Percentiles rank a stretch among this genome's conserved stretches.
These are phyloP conservation scores for Thraustochytrium sp. DNA, from an alignment of 352 stramenopile species.

Conservation along the genomic window DNA sequence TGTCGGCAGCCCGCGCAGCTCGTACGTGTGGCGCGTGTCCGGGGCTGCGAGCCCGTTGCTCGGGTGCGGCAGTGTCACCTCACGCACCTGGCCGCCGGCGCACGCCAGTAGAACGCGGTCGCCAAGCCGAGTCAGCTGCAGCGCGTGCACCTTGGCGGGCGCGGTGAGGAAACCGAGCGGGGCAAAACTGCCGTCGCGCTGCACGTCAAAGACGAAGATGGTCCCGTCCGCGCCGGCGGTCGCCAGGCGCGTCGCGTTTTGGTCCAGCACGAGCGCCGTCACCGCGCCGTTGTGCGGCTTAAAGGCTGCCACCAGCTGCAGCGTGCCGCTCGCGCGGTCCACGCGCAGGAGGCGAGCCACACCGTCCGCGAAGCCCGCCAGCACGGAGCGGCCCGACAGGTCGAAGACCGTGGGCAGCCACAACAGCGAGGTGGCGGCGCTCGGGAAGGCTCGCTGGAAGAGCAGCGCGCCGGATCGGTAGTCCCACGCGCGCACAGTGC, in stretches of 20 bases:
- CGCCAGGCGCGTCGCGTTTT: constrained; percentile 63
- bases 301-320: constrained; percentile 49
- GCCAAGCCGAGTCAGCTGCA: constrained; percentile 67
- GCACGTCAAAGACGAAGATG: constrained; percentile 71
- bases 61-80: constrained; percentile 51
- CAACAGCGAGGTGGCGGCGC: constrained; percentile 59
- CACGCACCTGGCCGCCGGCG: constrained; percentile 62
- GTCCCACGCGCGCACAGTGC: constrained; percentile 74
- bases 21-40: constrained; percentile 44
- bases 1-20: constrained; percentile 32
- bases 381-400: constrained; percentile 62
- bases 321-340: constrained; percentile 17
- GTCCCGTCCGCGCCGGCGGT: constrained; percentile 67
- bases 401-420: constrained; percentile 65
- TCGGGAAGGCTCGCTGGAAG: constrained; percentile 48
- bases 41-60: constrained; percentile 25
- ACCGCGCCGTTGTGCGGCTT: constrained; percentile 77
- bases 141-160: constrained; percentile 47
- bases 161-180: constrained; percentile 64
- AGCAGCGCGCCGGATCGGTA: constrained; percentile 63
- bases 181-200: constrained; percentile 58
- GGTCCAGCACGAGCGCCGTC: constrained; percentile 63
- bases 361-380: constrained; percentile 79
- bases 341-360: constrained; percentile 62
- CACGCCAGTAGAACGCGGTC: constrained; percentile 65